Evolutionary conservation across 179 eudicot genomes (phyloP).

Genomic region (Amaranthus tricolor): DNA sequence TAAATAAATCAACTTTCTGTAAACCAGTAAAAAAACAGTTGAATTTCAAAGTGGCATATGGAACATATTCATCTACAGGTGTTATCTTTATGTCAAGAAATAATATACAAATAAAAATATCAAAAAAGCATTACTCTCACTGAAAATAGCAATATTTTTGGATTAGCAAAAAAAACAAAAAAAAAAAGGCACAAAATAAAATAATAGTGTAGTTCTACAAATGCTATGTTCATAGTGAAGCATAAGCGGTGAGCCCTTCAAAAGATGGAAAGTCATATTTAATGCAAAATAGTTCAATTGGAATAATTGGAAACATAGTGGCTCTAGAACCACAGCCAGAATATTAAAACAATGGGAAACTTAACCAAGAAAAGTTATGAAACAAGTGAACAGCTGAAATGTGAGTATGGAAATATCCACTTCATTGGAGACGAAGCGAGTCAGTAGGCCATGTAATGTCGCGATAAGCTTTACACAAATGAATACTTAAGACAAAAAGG

Average conservation of each 20-base stretch:
- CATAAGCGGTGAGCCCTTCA: not conserved
- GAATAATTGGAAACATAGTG: conserved; percentile 11
- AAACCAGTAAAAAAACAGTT: not conserved
- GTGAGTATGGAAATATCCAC: conserved; percentile 5
- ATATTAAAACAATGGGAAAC: conserved; percentile 14
- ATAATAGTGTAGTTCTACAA: not conserved
- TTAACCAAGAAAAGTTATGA: conserved; percentile 7
- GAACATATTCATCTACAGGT: not conserved
- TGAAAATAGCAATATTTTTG: not conserved
- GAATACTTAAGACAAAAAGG: conserved; percentile 17
- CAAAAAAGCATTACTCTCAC: not conserved
- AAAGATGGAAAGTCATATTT: not conserved
- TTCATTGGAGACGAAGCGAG: conserved; percentile 17
- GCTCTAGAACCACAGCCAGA: not conserved
- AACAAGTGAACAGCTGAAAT: conserved; percentile 17
- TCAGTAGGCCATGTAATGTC: conserved; percentile 23
- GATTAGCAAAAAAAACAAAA: too few relatives aligned
- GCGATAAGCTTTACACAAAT: conserved; percentile 15
- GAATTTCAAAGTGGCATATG: not conserved
- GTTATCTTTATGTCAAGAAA: not conserved
- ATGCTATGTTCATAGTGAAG: conserved; percentile 6
- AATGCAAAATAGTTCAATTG: conserved; percentile 4
- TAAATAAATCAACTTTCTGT: not conserved
- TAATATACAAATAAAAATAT: not conserved
- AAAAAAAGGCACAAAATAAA: not conserved